These are phyloP conservation scores for Alloascoidea hylecoeti DNA, from an alignment of 805 yeast species.

Conservation along the genomic window DNA sequence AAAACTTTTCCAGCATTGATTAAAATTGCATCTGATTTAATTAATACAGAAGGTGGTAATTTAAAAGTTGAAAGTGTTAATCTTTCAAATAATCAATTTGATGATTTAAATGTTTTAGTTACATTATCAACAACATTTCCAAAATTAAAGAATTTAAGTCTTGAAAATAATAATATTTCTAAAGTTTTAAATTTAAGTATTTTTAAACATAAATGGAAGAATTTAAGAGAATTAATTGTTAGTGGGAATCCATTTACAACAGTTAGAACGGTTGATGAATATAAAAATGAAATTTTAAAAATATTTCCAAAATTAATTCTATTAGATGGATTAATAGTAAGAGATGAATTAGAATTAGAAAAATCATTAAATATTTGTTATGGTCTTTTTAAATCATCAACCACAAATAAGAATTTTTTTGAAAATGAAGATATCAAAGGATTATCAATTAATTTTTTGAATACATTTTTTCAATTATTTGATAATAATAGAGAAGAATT, in stretches of 20 bases:
- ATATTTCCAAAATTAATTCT: slow-evolving; percentile 71
- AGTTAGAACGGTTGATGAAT: slow-evolving; percentile 23
- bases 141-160: slow-evolving; percentile 57
- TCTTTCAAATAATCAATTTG: slow-evolving; percentile 48
- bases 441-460: slow-evolving; percentile 62
- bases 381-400: slow-evolving; percentile 18
- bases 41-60: slow-evolving; percentile 29
- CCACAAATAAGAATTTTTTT: slow-evolving; percentile 55
- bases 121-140: slow-evolving; percentile 70
- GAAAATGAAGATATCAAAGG: slow-evolving; percentile 61
- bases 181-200: slow-evolving; percentile 47
- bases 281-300: slow-evolving; percentile 48
- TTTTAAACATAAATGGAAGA: slow-evolving; percentile 65
- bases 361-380: slow-evolving; percentile 41
- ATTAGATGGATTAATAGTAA: slow-evolving; percentile 59
- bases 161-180: slow-evolving; percentile 60
- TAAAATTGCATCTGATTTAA: slow-evolving; percentile 64
- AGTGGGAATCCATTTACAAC: slow-evolving; percentile 60
- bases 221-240: slow-evolving; percentile 64
- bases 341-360: slow-evolving; percentile 54
- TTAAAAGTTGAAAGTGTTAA: slow-evolving; percentile 52
- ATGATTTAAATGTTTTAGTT: slow-evolving; percentile 43
- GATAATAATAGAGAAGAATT: slow-evolving; percentile 65
- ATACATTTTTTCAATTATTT: slow-evolving; percentile 70
- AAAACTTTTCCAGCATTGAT: slow-evolving; percentile 86